Evolutionary conservation across 257 asterid species (phyloP), one percentile per base, ranked within the genome.

Genomic region (Lantana camara): DNA sequence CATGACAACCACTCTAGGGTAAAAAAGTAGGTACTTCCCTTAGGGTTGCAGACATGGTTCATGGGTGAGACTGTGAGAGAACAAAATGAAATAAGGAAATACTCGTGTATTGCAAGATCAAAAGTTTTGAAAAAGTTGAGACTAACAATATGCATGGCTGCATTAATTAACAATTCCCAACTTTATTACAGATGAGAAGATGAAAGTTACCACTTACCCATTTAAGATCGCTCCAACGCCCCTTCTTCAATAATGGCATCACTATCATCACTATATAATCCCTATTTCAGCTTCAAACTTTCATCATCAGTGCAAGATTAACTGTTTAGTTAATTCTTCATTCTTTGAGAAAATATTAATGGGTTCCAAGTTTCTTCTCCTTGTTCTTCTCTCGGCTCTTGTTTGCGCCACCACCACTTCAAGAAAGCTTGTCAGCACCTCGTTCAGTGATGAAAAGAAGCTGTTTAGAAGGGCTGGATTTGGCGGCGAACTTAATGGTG

Each of bases 341-440:
- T 27, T 27, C 5, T 27, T 5, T n/a, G n/a, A n/a, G n/a, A 27
- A 27, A 27, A 27, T 14, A 15, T 17, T 0, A 13, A 70, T 71
- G 71, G 22, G 54, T 47, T 55, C 66, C 6, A 63, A 63, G 38
- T 24, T 24, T 23, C 9, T 55, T 40, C 48, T 71, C 34, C 29
- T 63, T 24, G 9, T 71, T n/a, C 60, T 63, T 55, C 55, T 64
- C 27, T 45, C 64, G 3, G 35, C 48, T 47, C 30, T 71, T 42
- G 61, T 48, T 27, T 71, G 66, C 67, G 17, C 71, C 32, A 19
- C 42, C 32, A 19, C 42, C 54, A n/a, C 54, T 5, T 57, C 66
- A 1, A 56, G 76, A 51, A 56, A 56, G 38, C 62, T 71, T 24
- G 40, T 29, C 67, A 23, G 35, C 5, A 27, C 4, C 41, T 30